Conservation (phyloP, 257 asterid genomes). For the Hygrophila difformis region DNA sequence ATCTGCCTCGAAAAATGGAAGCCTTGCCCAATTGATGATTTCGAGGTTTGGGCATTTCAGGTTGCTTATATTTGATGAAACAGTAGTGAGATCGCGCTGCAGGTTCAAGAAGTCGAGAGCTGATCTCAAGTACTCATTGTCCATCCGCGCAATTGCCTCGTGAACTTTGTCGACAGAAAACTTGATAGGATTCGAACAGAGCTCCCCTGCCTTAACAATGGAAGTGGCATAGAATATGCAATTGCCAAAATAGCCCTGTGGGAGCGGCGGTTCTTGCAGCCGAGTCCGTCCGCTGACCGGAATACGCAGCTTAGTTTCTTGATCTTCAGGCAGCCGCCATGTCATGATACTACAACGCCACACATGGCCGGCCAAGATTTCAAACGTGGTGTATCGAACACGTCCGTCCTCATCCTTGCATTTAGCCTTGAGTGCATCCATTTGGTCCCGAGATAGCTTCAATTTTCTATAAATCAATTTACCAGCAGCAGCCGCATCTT, state of each 20-base stretch:
- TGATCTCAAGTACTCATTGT: slow-evolving; percentile 64
- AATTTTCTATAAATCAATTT: slow-evolving; percentile 45
- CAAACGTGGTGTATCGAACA: slow-evolving; percentile 58
- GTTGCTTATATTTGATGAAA: slow-evolving; percentile 67
- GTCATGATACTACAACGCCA: slow-evolving; percentile 69
- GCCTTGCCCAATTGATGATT: slow-evolving; percentile 80
- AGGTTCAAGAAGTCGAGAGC: slow-evolving; percentile 79
- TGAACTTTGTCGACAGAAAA: slow-evolving; percentile 57
- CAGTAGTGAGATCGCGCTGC: slow-evolving; percentile 75
- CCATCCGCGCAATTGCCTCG: slow-evolving; percentile 65
- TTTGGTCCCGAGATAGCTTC: slow-evolving; percentile 51
- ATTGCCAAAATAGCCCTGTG: slow-evolving; percentile 76
- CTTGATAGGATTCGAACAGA: slow-evolving; percentile 52
- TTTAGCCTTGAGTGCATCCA: slow-evolving; percentile 51
- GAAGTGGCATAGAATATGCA: slow-evolving; percentile 78
- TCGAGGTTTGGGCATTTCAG: slow-evolving; percentile 82
- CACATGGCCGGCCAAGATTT: slow-evolving; percentile 70
- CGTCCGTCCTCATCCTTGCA: slow-evolving; percentile 43
- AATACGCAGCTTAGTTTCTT: slow-evolving; percentile 59
- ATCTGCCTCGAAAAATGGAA: slow-evolving; percentile 80
- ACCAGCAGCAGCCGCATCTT: slow-evolving; percentile 25
- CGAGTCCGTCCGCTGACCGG: slow-evolving; percentile 76
- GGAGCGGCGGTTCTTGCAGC: slow-evolving; percentile 60
- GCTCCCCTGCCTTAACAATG: slow-evolving; percentile 50
- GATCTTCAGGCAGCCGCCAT: slow-evolving; percentile 55